Percentiles rank a stretch among this genome's conserved stretches.
These are phyloP conservation scores for Cicer pinnatifidum DNA, from an alignment of 306 rosid genomes.

Conservation along the genomic window DNA sequence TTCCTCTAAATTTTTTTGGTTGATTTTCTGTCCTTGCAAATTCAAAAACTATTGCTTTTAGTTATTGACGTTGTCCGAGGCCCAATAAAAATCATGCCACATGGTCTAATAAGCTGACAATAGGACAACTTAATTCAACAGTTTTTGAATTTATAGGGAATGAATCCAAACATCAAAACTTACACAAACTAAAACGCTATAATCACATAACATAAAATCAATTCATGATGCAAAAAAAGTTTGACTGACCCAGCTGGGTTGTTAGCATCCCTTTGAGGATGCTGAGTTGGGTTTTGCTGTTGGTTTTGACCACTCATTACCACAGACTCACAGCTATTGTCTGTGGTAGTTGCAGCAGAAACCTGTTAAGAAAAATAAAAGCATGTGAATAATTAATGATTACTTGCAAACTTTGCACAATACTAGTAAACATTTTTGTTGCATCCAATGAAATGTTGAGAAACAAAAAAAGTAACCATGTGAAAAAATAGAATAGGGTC, in stretches of 20 bases:
- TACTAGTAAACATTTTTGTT: background rate
- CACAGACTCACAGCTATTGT: constrained; percentile 99
- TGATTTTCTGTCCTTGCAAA: no score
- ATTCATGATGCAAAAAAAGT: background rate
- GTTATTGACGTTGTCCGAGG: no score
- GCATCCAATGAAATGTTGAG: background rate
- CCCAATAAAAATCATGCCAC: no score
- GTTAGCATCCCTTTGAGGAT: constrained; percentile 85
- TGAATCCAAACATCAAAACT: no score
- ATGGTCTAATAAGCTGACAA: no score
- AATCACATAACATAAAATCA: background rate
- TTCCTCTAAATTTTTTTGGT: no score
- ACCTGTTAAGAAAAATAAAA: constrained; percentile 49
- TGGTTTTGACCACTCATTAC: constrained; percentile 98
- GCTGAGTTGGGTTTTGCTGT: constrained; percentile 99
- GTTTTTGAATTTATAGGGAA: no score
- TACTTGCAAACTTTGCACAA: background rate
- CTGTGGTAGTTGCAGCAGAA: constrained; percentile 90
- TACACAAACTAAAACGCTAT: no score
- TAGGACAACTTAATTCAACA: no score
- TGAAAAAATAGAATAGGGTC: background rate
- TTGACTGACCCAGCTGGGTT: constrained; percentile 95
- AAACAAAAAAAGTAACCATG: background rate
- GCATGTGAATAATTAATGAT: background rate
- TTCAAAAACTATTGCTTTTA: no score